phyloP scores from a whole-genome alignment of 441 rosid genomes.

The Kokia cookei region DNA sequence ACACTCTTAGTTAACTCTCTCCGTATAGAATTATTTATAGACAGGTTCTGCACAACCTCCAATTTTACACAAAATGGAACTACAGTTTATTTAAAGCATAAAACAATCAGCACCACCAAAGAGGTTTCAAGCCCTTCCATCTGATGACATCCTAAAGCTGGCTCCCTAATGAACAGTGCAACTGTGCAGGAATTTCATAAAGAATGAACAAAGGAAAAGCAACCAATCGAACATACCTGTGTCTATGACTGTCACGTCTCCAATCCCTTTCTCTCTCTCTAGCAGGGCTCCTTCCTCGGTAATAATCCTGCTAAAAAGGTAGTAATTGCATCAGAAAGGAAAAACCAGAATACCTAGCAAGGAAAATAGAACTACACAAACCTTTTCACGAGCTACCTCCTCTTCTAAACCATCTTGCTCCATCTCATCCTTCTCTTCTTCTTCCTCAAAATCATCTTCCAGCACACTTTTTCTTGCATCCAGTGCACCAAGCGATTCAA shows the following conservation, averaged over 20 bases:
- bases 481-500: constrained; percentile 60
- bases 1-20: not conserved
- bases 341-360: not conserved
- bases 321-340: not conserved
- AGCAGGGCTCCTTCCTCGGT: constrained; percentile 68
- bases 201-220: not conserved
- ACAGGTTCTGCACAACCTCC: not conserved
- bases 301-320: constrained; percentile 47
- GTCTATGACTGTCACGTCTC: constrained; percentile 62
- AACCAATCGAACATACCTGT: constrained; percentile 38
- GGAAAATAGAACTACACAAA: constrained; percentile 10
- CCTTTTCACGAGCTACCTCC: constrained; percentile 62
- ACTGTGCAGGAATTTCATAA: not conserved
- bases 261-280: constrained; percentile 81
- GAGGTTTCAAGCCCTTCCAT: not conserved
- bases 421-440: constrained; percentile 87
- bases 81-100: not conserved
- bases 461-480: constrained; percentile 85
- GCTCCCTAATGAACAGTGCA: not conserved
- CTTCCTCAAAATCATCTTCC: constrained; percentile 98
- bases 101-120: not conserved
- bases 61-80: not conserved
- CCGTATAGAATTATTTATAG: not conserved
- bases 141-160: not conserved
- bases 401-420: constrained; percentile 44